Base-by-base conservation (phyloP, 2,329 filamentous ascomycete species). In the Hirsutella minnesotensis region DNA sequence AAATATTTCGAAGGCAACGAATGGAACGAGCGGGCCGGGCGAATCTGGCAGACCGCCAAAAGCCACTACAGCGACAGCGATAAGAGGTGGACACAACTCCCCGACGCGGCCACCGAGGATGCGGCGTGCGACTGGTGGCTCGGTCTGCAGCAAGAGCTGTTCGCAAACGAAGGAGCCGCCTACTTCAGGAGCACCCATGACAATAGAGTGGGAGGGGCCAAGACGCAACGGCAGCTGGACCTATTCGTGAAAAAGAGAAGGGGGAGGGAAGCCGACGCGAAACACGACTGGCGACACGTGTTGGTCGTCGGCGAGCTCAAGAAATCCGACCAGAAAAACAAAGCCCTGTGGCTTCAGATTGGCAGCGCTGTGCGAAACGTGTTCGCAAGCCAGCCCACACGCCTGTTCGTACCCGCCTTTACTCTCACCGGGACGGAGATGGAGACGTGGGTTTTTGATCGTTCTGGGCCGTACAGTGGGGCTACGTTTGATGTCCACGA, bases 381-480 rank as follows among this genome's bases (percentile, higher is more conserved):
- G 3, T 31, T 31, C 29, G 29, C 29, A 31, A 31, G 9, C 29
- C 29, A 31, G 29, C 29, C 29, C 29, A 5, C 9, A 12, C 29
- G 29, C n/a, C 29, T 31, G 9, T 31, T 31, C 9, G 29, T 31
- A 31, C 29, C 29, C 29, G 29, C 29, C 3, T 31, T 31, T 15
- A 31, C 29, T 31, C 29, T 30, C 8, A 40, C 31, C 16, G 36
- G 43, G 18, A 40, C 34, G 7, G 35, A 20, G 43, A 35, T 45
- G n/a, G 40, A 40, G 16, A 30, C 30, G 20, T 45, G 37, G 44
- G 40, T 39, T 9, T 45, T 45, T 29, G 40, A 40, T 36, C 33
- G 44, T 16, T 45, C 44, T 36, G 37, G 40, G 31, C 40, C 35
- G 20, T 45, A 43, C n/a, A 40, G 44, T 30, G 36, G 39, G 8